Evolutionary conservation across 345 rosid genomes (phyloP), one percentile per base, ranked within the genome.

Genomic region (Psidium guajava): DNA sequence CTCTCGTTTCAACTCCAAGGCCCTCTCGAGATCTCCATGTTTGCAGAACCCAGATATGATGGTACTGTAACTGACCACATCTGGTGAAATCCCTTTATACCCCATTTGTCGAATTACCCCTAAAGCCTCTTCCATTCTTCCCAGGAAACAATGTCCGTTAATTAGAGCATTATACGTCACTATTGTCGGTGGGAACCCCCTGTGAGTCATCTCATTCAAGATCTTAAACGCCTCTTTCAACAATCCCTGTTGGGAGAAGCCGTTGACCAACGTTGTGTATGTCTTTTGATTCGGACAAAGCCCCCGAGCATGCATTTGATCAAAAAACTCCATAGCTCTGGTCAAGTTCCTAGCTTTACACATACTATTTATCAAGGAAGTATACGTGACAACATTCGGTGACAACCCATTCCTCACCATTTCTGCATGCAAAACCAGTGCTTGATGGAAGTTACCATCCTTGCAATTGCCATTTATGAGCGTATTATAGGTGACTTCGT

Each of bases 51-150:
- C 99, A 14, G 96, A 87, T 58, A 96, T 89, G 20, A 96, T 87
- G 5, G 98, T 95, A 87, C 98, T 93, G 82, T 96, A 96, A 89
- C 98, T 96, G 81, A 94, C 98, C 27, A 95, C 92, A 87, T 96
- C 98, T 0, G 98, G 98, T 55, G 85, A 58, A 52, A 95, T 84
- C 56, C 98, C 96, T 89, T 92, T 91, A 86, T 75, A 84, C 59
- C 82, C 90, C 96, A 96, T 95, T 36, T 90, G 92, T 36, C 50
- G 89, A 4, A 96, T 86, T 59, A 96, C 84, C 59, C 85, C 87
- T 9, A 87, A 75, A 36, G 96, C 98, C 87, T 91, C 96, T 75
- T 93, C 98, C 88, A 94, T 90, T 85, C 88, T 92, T 55, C 98
- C 96, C 86, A 87, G 82, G 27, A 90, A 81, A 88, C 98, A 94